Evolutionary conservation across 1,139 yeast species (phyloP), one percentile per base, ranked within the genome.

Genomic region (Wickerhamomyces sp.): DNA sequence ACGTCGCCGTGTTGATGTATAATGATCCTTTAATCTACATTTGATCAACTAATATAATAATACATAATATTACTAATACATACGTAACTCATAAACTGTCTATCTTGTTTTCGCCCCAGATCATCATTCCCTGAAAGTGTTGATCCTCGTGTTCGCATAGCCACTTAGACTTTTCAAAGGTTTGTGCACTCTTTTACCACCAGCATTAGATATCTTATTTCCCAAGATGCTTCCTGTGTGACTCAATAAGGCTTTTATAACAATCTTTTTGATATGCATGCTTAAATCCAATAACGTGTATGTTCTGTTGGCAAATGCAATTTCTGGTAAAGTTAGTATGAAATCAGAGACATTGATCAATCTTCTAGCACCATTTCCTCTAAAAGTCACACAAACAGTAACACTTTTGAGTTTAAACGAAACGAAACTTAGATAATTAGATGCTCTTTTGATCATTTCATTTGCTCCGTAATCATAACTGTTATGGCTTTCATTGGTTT

Each of bases 311-410:
- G 61, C 59, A 37, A 81, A 72, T 7, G 54, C 51, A 37, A 81
- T 61, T 21, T 67, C 70, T 0, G 88, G 89, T 42, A 82, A 59
- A 21, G 65, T 64, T 34, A 82, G 61, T 14, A 68, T 61, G 46
- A 83, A 78, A 49, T 77, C 70, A 27, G 76, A 70, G 4, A 83
- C 88, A 54, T 82, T 82, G 40, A 80, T 68, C 42, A 81, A 52
- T 44, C 81, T 64, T 53, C 66, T 68, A 28, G 72, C 66, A 0
- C 89, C 88, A 35, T 67, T 68, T 35, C 83, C 78, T 48, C 72
- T 74, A 44, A 79, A 73, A 4, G 88, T 79, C 19, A 82, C 69
- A 60, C 70, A 68, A 20, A 82, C 55, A 3, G 68, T 59, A 28
- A 76, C 67, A 12, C 76, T 67, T 39, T 67, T 65, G 16, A 81